Conservation (phyloP, 192 early-diverging fungal genomes). For the Chytriomyces sp. region DNA sequence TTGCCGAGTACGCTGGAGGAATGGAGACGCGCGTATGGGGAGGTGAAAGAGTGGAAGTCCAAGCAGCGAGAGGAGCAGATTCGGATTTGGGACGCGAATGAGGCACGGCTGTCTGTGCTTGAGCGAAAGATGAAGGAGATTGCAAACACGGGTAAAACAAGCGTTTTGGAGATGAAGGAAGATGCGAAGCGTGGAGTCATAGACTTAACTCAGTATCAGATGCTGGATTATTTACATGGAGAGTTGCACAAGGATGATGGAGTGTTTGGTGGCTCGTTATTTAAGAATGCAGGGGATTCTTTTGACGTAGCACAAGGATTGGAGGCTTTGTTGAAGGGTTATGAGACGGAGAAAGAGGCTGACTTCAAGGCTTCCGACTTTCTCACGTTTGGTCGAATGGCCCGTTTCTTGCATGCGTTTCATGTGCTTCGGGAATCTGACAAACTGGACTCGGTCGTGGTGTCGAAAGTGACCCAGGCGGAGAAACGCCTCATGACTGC, state of each 20-base stretch:
- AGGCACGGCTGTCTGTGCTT: background rate
- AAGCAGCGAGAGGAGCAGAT: conserved; percentile 14
- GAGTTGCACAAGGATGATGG: background rate
- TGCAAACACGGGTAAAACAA: background rate
- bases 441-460: background rate
- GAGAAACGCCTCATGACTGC: background rate
- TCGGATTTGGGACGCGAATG: conserved; percentile 24
- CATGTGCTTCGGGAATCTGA: background rate
- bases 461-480: background rate
- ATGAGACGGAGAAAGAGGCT: background rate
- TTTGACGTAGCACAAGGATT: background rate
- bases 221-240: conserved; percentile 28
- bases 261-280: conserved; percentile 25
- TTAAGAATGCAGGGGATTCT: background rate
- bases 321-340: background rate
- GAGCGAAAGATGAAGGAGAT: conserved; percentile 14
- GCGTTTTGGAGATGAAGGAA: background rate
- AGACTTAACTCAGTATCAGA: background rate
- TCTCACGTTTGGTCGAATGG: conserved; percentile 9
- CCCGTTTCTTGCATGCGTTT: conserved; percentile 2
- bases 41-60: conserved; percentile 15
- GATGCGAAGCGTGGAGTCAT: background rate
- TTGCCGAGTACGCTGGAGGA: background rate
- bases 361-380: conserved; percentile 23
- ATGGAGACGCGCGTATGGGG: conserved; percentile 8